phyloP scores from a whole-genome alignment of 1,284 basidiomycete species.

The Heimioporus retisporus region DNA sequence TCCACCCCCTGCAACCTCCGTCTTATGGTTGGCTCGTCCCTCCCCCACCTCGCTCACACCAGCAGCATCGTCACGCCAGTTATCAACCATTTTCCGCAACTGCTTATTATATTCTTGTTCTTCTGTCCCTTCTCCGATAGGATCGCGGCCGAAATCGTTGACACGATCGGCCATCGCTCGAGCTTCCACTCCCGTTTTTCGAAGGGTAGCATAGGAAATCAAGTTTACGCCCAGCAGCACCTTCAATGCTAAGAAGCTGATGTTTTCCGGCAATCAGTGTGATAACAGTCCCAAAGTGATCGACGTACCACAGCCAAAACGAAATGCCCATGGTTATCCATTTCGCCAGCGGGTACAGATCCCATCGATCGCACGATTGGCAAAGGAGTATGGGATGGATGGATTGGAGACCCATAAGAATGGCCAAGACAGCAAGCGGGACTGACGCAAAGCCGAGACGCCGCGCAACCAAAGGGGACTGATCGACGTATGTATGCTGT shows the following conservation, averaged over 20 bases:
- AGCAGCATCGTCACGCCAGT: constrained; percentile 73
- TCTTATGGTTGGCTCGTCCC: constrained; percentile 24
- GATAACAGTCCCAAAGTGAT: background rate
- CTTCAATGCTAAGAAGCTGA: constrained; percentile 86
- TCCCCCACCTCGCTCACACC: constrained; percentile 80
- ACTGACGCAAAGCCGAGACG: constrained; percentile 95
- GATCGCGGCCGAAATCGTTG: constrained; percentile 88
- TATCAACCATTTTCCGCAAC: constrained; percentile 77
- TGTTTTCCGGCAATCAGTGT: constrained; percentile 6
- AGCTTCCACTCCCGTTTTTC: constrained; percentile 81
- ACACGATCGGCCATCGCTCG: constrained; percentile 77
- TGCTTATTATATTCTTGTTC: constrained; percentile 90
- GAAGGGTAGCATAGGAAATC: constrained; percentile 83
- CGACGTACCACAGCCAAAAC: constrained; percentile 84
- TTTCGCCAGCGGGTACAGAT: constrained; percentile 61
- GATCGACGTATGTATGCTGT: constrained; percentile 93
- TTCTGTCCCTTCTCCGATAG: constrained; percentile 89
- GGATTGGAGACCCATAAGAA: constrained; percentile 90
- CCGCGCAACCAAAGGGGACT: constrained; percentile 94
- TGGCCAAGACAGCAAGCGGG: constrained; percentile 92
- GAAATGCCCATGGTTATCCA: constrained; percentile 73
- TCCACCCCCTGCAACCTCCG: constrained; percentile 44
- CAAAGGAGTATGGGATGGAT: constrained; percentile 69
- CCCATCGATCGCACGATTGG: constrained; percentile 48
- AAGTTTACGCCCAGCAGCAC: constrained; percentile 90